These are phyloP conservation scores for Leishmania braziliensis DNA, from an alignment of 208 protist genomes.

Conservation along the genomic window DNA sequence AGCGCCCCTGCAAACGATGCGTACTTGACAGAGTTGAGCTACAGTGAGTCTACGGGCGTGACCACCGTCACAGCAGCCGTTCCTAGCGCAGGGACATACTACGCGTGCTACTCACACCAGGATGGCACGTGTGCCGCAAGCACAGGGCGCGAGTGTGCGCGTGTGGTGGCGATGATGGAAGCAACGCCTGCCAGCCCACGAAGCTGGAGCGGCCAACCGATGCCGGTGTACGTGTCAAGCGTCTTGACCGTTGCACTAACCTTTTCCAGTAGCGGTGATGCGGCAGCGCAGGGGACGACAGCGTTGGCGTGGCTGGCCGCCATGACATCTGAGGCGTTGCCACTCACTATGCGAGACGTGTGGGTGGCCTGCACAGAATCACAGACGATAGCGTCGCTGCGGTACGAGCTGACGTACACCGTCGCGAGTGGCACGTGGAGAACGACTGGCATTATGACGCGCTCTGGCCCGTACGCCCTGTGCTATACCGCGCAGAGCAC, in stretches of 20 bases:
- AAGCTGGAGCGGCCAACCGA: conserved; percentile 58
- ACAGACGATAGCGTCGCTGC: conserved; percentile 3
- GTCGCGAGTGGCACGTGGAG: conserved; percentile 27
- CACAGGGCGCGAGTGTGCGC: conserved; percentile 60
- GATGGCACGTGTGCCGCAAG: conserved; percentile 35
- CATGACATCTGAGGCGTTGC: conserved; percentile 7
- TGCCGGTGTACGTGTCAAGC: conserved; percentile 59
- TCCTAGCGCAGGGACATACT: conserved; percentile 59
- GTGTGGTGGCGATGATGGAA: conserved; percentile 66
- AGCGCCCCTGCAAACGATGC: conserved; percentile 33
- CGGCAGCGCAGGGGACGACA: conserved; percentile 22
- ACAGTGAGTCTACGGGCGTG: conserved; percentile 20
- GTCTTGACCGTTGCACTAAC: conserved; percentile 36
- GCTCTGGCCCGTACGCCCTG: conserved; percentile 54
- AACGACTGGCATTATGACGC: conserved; percentile 13
- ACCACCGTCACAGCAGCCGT: conserved; percentile 53
- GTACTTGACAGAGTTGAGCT: conserved; percentile 35
- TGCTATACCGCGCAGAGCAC: conserved; percentile 48
- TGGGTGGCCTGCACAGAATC: conserved; percentile 40
- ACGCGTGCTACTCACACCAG: conserved; percentile 81
- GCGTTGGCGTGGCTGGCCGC: conserved; percentile 47
- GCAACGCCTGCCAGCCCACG: conserved; percentile 48
- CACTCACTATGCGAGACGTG: conserved; percentile 45
- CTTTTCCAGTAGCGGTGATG: conserved; percentile 29
- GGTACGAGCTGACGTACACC: conserved; percentile 41